A percentile compares a stretch with the other conserved stretches of the same genome.
phyloP scores from a whole-genome alignment of 768 basidiomycete species.

The Lentinula sp. region DNA sequence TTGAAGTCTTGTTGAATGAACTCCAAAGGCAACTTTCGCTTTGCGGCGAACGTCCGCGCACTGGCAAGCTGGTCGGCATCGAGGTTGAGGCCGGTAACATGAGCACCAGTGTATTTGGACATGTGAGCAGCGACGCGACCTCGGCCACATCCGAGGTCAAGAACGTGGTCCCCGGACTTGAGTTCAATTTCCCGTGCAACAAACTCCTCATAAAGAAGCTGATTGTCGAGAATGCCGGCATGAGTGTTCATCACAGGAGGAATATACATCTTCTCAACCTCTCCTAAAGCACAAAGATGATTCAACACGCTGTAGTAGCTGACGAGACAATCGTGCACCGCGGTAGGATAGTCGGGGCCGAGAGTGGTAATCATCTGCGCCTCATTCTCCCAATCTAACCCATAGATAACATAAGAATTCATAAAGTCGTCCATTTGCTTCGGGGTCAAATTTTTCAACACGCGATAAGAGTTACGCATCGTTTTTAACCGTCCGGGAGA shows the following conservation, averaged over 20 bases:
- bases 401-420: conserved; percentile 3
- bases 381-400: conserved; percentile 1
- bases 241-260: conserved; percentile 1
- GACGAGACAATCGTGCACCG: conserved; percentile 1
- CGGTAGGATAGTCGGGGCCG: conserved; percentile 1
- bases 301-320: conserved; percentile 4
- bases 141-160: conserved; percentile 2
- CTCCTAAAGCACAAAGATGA: conserved; percentile 1
- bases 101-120: conserved; percentile 3
- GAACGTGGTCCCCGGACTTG: neutral
- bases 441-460: conserved; percentile 1
- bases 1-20: conserved; percentile 3
- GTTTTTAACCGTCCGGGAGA: neutral
- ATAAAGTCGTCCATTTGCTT: conserved; percentile 3
- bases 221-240: conserved; percentile 3
- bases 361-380: conserved; percentile 2
- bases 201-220: conserved; percentile 2
- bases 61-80: conserved; percentile 2
- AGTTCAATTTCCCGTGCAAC: conserved; percentile 3
- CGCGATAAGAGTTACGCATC: conserved; percentile 1
- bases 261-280: conserved; percentile 4
- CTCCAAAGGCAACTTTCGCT: neutral
- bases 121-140: conserved; percentile 2
- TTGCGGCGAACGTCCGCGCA: neutral
- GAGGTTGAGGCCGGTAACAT: conserved; percentile 1